These are phyloP conservation scores for Chytriomyces sp. DNA, from an alignment of 192 early-diverging fungal species.

Conservation along the genomic window DNA sequence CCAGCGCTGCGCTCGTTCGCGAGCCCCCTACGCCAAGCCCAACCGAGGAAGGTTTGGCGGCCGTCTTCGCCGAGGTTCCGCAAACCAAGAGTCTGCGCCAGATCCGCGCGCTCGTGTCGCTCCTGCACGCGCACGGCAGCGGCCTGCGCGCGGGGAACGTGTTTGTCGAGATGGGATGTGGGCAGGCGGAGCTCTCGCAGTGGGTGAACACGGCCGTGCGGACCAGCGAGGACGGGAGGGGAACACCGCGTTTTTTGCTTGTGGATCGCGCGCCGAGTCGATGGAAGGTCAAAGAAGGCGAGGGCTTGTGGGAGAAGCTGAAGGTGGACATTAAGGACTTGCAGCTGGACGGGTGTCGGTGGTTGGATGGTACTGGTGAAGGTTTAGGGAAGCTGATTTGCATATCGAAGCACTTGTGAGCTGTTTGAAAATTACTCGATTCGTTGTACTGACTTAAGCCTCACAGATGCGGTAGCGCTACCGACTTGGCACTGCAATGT, in stretches of 20 bases:
- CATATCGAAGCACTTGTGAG: constrained; percentile 28
- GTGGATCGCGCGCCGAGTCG: constrained; percentile 20
- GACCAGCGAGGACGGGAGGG: background rate
- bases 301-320: constrained; percentile 14
- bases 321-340: constrained; percentile 28
- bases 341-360: background rate
- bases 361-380: background rate
- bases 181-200: constrained; percentile 9
- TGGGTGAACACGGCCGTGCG: background rate
- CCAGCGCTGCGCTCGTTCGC: background rate
- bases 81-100: background rate
- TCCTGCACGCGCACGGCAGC: background rate
- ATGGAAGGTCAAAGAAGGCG: constrained; percentile 24
- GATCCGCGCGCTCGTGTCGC: constrained; percentile 1
- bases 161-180: constrained; percentile 24
- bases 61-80: background rate
- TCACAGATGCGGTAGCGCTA: constrained; percentile 15
- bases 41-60: background rate
- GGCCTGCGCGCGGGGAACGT: background rate
- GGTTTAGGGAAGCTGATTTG: background rate
- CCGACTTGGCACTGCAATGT: constrained; percentile 18
- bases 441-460: background rate
- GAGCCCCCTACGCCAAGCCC: background rate
- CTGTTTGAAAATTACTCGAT: background rate
- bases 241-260: constrained; percentile 1